A percentile compares a stretch with the other conserved stretches of the same genome.
Evolutionary conservation across 2,329 filamentous ascomycete species (phyloP).

Genomic region (Leptosphaerulina australis): DNA sequence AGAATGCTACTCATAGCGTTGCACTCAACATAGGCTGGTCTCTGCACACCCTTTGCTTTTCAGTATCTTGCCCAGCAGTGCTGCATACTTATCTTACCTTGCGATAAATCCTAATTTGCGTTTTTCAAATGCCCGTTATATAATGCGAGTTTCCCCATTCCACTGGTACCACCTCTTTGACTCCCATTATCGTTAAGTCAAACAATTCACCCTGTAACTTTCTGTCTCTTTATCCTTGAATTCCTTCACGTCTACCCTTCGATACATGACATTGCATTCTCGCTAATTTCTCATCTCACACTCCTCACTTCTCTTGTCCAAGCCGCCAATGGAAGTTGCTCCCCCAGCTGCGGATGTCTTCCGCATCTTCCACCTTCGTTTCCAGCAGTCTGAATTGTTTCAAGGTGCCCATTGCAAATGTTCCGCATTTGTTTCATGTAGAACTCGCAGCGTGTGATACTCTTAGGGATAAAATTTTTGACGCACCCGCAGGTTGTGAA

Average conservation of each 20-base stretch:
- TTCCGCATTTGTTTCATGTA: background rate
- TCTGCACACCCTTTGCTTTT: too few species aligned
- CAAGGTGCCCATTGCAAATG: slow-evolving; percentile 8
- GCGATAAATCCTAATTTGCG: too few species aligned
- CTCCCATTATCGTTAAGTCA: too few species aligned
- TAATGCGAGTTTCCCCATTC: too few species aligned
- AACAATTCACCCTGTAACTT: too few species aligned
- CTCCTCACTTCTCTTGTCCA: background rate
- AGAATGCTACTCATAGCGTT: too few species aligned
- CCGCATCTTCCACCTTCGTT: slow-evolving; percentile 5
- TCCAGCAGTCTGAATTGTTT: background rate
- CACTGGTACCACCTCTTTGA: too few species aligned
- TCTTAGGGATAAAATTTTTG: slow-evolving; percentile 1
- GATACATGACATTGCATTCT: too few species aligned
- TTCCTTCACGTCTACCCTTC: background rate
- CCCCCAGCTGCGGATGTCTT: background rate
- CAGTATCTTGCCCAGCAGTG: too few species aligned
- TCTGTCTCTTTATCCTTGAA: background rate
- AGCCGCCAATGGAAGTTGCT: background rate
- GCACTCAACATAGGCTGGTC: too few species aligned
- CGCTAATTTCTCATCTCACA: background rate
- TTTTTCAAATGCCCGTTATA: too few species aligned
- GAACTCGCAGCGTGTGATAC: slow-evolving; percentile 6
- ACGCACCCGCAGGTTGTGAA: slow-evolving; percentile 12
- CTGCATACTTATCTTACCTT: too few species aligned